phyloP scores from a whole-genome alignment of 2,329 filamentous ascomycete species.

The Aspergillus pseudotamarii region DNA sequence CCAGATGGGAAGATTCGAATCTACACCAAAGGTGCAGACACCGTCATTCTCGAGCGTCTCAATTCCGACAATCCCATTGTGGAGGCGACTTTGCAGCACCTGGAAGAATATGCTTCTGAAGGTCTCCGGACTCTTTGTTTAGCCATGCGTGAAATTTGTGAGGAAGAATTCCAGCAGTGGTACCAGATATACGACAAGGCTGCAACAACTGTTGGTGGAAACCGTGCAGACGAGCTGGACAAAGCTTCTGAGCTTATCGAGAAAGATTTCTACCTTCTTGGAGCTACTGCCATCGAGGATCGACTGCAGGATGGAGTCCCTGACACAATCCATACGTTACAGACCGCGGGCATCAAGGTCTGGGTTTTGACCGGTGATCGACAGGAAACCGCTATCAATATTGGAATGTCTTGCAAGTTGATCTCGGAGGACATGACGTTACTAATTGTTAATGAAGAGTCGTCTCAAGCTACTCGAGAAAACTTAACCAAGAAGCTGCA shows the following conservation, averaged over 20 bases:
- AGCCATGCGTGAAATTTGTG: slow-evolving; percentile 88
- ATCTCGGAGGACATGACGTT: slow-evolving; percentile 99
- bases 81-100: slow-evolving; percentile 85
- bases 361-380: slow-evolving; percentile 98
- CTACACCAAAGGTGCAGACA: slow-evolving; percentile 97
- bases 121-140: slow-evolving; percentile 92
- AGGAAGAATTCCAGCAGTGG: slow-evolving; percentile 89
- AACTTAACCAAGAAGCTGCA: slow-evolving; percentile 93
- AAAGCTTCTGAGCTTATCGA: slow-evolving; percentile 97
- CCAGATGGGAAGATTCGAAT: slow-evolving; percentile 92
- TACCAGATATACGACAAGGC: slow-evolving; percentile 82
- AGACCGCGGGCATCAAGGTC: slow-evolving; percentile 96
- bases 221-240: slow-evolving; percentile 90
- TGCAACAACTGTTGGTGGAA: slow-evolving; percentile 86
- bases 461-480: slow-evolving; percentile 73
- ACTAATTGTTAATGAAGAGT: slow-evolving; percentile 92
- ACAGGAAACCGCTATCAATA: slow-evolving; percentile 99
- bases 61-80: slow-evolving; percentile 81
- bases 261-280: slow-evolving; percentile 84
- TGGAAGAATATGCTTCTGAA: slow-evolving; percentile 98
- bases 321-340: slow-evolving; percentile 95
- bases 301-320: slow-evolving; percentile 95
- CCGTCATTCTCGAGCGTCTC: slow-evolving; percentile 91
- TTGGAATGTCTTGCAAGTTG: slow-evolving; percentile 98
- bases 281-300: slow-evolving; percentile 96